phyloP scores from a whole-genome alignment of 768 basidiomycete species.

The Mycena haematopus region DNA sequence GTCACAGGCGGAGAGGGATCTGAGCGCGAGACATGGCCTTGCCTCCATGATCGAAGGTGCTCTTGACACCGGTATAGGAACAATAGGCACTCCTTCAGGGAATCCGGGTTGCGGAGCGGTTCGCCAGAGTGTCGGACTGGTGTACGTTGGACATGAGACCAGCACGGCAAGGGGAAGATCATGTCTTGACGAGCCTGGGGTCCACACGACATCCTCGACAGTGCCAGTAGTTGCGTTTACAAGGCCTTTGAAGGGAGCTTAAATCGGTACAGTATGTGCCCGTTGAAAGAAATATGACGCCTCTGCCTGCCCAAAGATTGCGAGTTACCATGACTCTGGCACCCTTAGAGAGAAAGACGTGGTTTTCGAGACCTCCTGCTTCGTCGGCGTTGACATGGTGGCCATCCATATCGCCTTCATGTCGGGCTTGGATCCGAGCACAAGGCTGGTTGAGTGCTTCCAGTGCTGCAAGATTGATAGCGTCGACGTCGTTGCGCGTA shows the following conservation, averaged over 20 bases:
- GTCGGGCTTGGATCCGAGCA: conserved; percentile 8
- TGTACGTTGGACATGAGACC: conserved; percentile 26
- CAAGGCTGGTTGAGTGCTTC: conserved; percentile 10
- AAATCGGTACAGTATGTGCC: too few relatives aligned
- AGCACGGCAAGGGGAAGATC: conserved; percentile 30
- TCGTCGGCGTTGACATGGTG: conserved; percentile 5
- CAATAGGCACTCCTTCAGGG: too few relatives aligned
- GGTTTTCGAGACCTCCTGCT: conserved; percentile 16
- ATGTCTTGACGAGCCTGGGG: conserved; percentile 6
- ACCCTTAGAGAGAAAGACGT: not conserved
- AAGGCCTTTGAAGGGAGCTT: conserved; percentile 3
- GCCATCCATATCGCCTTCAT: conserved; percentile 1
- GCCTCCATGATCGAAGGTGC: too few relatives aligned
- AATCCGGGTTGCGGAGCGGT: conserved; percentile 7
- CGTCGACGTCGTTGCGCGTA: conserved; percentile 15
- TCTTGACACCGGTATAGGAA: too few relatives aligned
- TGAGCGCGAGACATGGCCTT: too few relatives aligned
- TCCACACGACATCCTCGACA: conserved; percentile 30
- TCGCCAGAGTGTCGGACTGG: conserved; percentile 29
- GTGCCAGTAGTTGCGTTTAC: conserved; percentile 22
- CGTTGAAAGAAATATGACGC: not conserved
- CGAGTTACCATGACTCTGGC: conserved; percentile 21
- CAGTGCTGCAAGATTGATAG: not conserved
- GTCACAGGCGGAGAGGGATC: too few relatives aligned
- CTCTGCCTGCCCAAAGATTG: conserved; percentile 13